These are phyloP conservation scores for Pythium aphanidermatum DNA, from an alignment of 352 stramenopile species.

Conservation along the genomic window DNA sequence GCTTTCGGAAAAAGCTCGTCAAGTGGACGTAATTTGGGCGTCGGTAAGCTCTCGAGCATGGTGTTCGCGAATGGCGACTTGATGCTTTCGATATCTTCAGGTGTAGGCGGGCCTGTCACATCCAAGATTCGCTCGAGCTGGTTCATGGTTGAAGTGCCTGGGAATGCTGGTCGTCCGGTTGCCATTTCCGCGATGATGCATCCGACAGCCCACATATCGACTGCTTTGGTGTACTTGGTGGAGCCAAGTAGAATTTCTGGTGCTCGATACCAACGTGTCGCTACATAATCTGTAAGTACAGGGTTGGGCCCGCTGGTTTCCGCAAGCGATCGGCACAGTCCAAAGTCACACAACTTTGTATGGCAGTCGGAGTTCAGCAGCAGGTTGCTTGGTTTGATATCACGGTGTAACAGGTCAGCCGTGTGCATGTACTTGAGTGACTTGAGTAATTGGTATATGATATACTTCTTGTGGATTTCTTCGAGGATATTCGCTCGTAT, in stretches of 20 bases:
- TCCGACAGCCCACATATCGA: constrained; percentile 93
- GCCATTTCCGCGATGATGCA: constrained; percentile 95
- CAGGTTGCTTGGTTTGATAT: constrained; percentile 97
- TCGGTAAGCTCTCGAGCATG: constrained; percentile 91
- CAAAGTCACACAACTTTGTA: constrained; percentile 96
- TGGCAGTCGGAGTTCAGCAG: constrained; percentile 94
- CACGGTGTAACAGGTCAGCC: constrained; percentile 91
- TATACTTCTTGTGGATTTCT: constrained; percentile 97
- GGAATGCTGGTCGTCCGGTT: constrained; percentile 89
- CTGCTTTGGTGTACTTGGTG: constrained; percentile 89
- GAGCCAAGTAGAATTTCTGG: constrained; percentile 94
- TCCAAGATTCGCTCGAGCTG: constrained; percentile 96
- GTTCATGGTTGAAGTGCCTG: constrained; percentile 95
- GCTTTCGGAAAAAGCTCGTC: constrained; percentile 87
- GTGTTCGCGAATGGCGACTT: constrained; percentile 90
- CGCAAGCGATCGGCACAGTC: constrained; percentile 89
- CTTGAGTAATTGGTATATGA: constrained; percentile 96
- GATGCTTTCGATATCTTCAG: constrained; percentile 89
- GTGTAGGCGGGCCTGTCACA: constrained; percentile 86
- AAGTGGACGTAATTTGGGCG: constrained; percentile 63
- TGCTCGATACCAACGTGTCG: constrained; percentile 94
- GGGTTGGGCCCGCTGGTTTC: constrained; percentile 76
- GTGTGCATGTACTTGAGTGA: constrained; percentile 97
- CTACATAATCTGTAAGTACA: constrained; percentile 95
- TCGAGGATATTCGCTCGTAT: constrained; percentile 94